These are phyloP conservation scores for Dendrocalamus latiflorus DNA, from an alignment of 202 grass and related monocot species.

Conservation along the genomic window DNA sequence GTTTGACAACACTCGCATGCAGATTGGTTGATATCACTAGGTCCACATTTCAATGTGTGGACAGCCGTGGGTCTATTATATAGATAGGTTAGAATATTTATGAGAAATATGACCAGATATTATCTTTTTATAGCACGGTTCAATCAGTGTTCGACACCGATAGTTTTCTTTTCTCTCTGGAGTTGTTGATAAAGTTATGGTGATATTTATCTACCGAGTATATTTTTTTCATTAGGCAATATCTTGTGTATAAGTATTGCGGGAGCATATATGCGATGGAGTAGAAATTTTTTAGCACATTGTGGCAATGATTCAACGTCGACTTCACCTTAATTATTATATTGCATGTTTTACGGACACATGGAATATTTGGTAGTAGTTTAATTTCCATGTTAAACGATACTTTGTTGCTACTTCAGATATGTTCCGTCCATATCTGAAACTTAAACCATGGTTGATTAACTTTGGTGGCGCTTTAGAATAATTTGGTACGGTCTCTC, in stretches of 20 bases:
- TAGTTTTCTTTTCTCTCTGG: background rate
- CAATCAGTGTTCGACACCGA: background rate
- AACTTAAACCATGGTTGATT: too few species aligned
- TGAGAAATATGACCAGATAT: background rate
- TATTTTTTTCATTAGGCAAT: background rate
- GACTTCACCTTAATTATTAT: background rate
- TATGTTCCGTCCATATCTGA: too few species aligned
- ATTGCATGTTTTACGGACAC: background rate
- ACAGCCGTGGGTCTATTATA: background rate
- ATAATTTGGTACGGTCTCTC: too few species aligned
- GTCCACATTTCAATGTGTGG: background rate
- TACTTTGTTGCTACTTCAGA: too few species aligned
- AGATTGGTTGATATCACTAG: background rate
- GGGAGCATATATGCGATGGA: background rate
- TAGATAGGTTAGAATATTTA: background rate
- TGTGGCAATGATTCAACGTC: background rate
- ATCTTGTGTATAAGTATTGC: background rate
- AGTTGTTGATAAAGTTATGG: background rate
- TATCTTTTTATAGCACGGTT: background rate
- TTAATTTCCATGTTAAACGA: too few species aligned
- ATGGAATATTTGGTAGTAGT: too few species aligned
- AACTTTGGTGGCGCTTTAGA: too few species aligned
- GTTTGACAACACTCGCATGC: too few species aligned
- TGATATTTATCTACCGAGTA: background rate
- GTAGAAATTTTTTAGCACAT: background rate